Evolutionary conservation across 345 rosid genomes (phyloP), one percentile per base, ranked within the genome.

Genomic region (Nasturtium officinale): DNA sequence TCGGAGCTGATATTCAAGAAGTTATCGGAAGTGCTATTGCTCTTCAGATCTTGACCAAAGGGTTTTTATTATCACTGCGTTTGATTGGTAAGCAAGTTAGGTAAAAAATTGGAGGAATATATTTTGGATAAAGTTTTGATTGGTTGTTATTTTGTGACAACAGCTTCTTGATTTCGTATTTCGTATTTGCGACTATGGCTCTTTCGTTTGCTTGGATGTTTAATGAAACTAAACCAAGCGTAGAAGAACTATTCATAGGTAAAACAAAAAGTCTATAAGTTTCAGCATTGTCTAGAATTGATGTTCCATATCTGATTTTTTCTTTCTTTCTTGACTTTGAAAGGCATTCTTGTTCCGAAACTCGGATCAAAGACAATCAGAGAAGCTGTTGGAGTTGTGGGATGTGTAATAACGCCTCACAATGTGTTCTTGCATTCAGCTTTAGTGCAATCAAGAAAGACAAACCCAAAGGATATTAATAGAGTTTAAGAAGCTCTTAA

Each of bases 1-100:
- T 93, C 61, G 98, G 94, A 4, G 98, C 98, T 45, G 98, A 93
- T 63, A 91, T 93, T 48, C 98, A 93, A 65, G 97, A 93, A 81
- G 98, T 93, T 48, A 91, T 94, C 26, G 98, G 97, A 20, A 89
- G 96, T 40, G 98, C 96, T 2, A 88, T 94, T 29, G 98, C 95
- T 42, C 87, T 94, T 62, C 90, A 87, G 86, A 90, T 94, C 30
- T 81, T 94, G 89, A 91, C 95, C 28, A 75, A 80, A 15, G 98
- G 98, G n/a, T 76, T 75, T 56, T 69, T 91, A 47, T 91, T 40
- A 85, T 94, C 65, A 91, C 98, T 0, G 85, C 98, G 0, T 83
- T 83, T n/a, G 98, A 93, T 83, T 87, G 96, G 98, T 90, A 73
- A 25, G 83, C 35, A 3, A 28, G 3, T 29, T 66, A 66, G 60